Percentiles rank a stretch among this genome's conserved stretches.
phyloP scores from a whole-genome alignment of 768 basidiomycete genomes.

The Lactarius hatsudake region DNA sequence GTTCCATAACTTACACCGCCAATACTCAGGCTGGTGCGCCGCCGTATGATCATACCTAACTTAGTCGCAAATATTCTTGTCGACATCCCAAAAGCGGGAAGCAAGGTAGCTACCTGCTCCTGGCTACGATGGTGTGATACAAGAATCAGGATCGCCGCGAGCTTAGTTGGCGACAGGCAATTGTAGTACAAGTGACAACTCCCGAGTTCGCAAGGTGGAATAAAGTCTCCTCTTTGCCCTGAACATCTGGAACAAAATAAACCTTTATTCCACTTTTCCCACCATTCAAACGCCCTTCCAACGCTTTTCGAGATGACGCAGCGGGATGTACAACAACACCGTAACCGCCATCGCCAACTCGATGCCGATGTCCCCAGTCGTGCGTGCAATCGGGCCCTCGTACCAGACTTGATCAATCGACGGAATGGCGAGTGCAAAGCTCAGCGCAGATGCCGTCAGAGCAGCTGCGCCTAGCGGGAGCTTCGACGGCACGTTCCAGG shows the following conservation, averaged over 20 bases:
- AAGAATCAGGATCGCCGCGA: no score
- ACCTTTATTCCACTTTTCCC: background rate
- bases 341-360: slow-evolving; percentile 54
- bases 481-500: slow-evolving; percentile 52
- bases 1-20: no score
- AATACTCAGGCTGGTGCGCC: no score
- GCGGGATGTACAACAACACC: slow-evolving; percentile 49
- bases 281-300: slow-evolving; percentile 9
- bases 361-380: slow-evolving; percentile 70
- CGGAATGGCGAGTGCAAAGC: slow-evolving; percentile 58
- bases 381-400: slow-evolving; percentile 60
- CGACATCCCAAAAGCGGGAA: no score
- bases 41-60: no score
- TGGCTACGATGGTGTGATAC: no score
- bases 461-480: slow-evolving; percentile 68
- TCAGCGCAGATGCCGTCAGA: slow-evolving; percentile 45
- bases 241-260: background rate
- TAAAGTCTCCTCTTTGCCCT: background rate
- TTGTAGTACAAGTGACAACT: no score
- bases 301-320: slow-evolving; percentile 40
- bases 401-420: slow-evolving; percentile 74
- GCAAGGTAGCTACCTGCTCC: no score
- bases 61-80: no score
- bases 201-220: background rate
- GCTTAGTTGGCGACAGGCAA: no score